These are phyloP conservation scores for Alternaria arbusti DNA, from an alignment of 2,329 filamentous ascomycete species.

Conservation along the genomic window DNA sequence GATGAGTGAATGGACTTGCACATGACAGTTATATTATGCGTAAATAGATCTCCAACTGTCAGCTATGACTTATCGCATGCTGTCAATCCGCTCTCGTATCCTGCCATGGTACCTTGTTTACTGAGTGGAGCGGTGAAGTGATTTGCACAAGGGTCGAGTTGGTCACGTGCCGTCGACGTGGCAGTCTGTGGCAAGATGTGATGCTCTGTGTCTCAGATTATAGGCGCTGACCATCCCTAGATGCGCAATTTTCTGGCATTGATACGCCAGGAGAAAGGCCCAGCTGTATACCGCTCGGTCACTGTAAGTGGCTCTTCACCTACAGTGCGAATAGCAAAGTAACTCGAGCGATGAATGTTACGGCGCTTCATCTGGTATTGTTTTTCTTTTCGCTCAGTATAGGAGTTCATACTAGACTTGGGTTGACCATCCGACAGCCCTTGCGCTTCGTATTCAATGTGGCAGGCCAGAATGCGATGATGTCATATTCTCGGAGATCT, in stretches of 20 bases:
- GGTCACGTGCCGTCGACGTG: constrained; percentile 20
- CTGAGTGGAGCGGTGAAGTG: constrained; percentile 19
- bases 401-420: neutral
- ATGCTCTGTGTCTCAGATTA: neutral
- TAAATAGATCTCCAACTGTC: neutral
- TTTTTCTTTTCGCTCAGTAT: neutral
- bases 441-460: neutral
- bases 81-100: neutral
- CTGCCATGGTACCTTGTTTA: constrained; percentile 14
- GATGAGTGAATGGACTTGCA: constrained; percentile 2
- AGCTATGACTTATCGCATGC: neutral
- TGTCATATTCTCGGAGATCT: neutral
- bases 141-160: constrained; percentile 12
- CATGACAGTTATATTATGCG: neutral
- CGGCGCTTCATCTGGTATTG: neutral
- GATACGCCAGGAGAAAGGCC: neutral
- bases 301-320: neutral
- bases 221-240: neutral
- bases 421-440: neutral
- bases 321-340: neutral
- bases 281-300: neutral
- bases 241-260: neutral
- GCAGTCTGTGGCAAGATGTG: neutral
- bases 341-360: neutral
- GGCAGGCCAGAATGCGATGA: neutral